Base-by-base conservation (phyloP, 2,329 filamentous ascomycete genomes). In the Ophiosphaerella korrae region DNA sequence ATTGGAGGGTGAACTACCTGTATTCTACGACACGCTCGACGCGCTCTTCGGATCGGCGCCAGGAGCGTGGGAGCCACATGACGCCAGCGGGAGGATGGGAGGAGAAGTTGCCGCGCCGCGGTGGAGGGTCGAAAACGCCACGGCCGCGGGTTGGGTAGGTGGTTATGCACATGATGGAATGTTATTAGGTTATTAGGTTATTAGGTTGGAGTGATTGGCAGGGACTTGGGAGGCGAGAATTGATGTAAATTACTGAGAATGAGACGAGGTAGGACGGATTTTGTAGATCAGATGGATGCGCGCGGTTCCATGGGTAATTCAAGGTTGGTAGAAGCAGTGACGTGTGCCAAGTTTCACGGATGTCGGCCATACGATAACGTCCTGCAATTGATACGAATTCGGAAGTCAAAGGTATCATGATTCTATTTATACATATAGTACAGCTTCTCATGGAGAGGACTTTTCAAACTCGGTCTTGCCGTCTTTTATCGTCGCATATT, bases 1-100 rank as follows among this genome's bases (percentile, higher is more conserved):
- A 21, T 21, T 21, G 18, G 18, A 21, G 18, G 18, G 24, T 6
- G 18, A 53, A 47, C 11, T 48, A 59, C 54, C 60, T 53, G 48
- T 67, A 63, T 50, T 64, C 65, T 13, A 67, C 50, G 35, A 57
- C 48, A 9, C 55, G 38, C 2, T 49, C 60, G 16, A 60, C 56
- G 13, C 62, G 39, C 59, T 63, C 58, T 16, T 50, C 57, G 3
- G 55, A 58, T 9, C 67, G 59, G 7, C 64, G 63, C 58, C 68
- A 72, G 40, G 65, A 66, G 24, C 67, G 64, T 29, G 70, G 69
- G 5, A 73, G 49, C 7, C 68, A 66, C 50, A 70, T 68, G 2
- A 66, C 62, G 52, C 68, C 68, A 1, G 67, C 68, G 7, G 66
- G 68, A 1, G 66, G 60, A 41, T 73, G 69, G 3, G 70, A 65